Base-by-base conservation (phyloP, 2,329 filamentous ascomycete species). In the Fusarium chlamydosporum region DNA sequence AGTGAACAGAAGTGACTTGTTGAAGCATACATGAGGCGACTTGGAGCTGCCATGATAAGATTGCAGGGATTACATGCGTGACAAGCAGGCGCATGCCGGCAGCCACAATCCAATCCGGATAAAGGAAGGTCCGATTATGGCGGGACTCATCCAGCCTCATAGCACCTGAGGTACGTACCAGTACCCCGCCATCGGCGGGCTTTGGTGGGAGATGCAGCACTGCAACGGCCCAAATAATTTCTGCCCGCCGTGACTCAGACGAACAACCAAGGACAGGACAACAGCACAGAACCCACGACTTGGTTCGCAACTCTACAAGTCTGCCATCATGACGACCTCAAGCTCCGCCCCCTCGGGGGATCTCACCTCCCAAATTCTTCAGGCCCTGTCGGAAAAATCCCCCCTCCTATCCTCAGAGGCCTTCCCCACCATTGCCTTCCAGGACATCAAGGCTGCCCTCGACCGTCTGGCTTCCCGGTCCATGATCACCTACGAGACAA, bases 401-500 rank as follows among this genome's bases (percentile, higher is more conserved):
- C 86, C 90, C 45, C 82, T 94, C 71, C 82, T 90, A 73, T 92
- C 92, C 54, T 83, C 84, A 75, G 87, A 92, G 74, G 85, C 85
- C 75, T 94, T 94, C 82, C 89, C 92, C 71, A 79, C 85, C 72
- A 81, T 84, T 74, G 84, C 88, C 75, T 91, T 90, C 75, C 83
- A 86, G 65, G 86, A 88, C 62, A 83, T 97, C 76, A 98, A 97
- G 83, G 91, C 92, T 68, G 92, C 93, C 31, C 86, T 98, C 68
- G 96, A 98, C 82, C 89, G 94, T 72, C 87, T 99, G 54, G 86
- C 85, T 31, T 96, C 93, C 61, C 88, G 95, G 73, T 90, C 89
- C 51, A 97, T 97, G 93, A 85, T 98, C 68, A 84, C 86, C 70
- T 97, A 97, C 81, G 89, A 96, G 74, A 91, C 92, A 46, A 86